Evolutionary conservation across 2,329 filamentous ascomycete species (phyloP), one percentile per base, ranked within the genome.

Genomic region (Botrytis galanthina): DNA sequence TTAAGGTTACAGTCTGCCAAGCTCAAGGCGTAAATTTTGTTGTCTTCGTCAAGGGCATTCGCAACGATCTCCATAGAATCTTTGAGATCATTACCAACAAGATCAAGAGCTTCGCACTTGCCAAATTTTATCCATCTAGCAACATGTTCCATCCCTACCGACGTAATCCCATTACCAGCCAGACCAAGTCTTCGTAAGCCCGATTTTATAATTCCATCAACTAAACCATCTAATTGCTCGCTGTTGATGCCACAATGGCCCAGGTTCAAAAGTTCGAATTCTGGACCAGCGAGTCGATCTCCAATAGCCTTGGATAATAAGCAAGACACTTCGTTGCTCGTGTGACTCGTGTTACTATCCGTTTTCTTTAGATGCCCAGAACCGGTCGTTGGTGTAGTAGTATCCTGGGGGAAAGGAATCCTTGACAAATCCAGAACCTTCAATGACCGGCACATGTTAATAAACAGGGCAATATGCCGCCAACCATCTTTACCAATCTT

Each of bases 391-490:
- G 72, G 39, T 32, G 74, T 59, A 48, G 74, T 57, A 59, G 48
- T 14, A 60, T 80, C 68, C 62, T 84, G 83, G 3, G 93, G 94
- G 76, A 98, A 95, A 4, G 89, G 88, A 74, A 97, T 91, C 79
- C 93, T 92, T 0, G 95, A 97, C 42, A 98, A 82, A 81, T 99
- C 96, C 37, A 98, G 88, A 9, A 89, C 92, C 81, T 94, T 95
- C 73, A 99, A 85, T 1, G 94, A 94, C 75, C 90, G 91, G 78
- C 93, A 97, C 85, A 98, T 91, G 82, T 97, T 93, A 70, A 97
- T 86, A 81, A 98, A 99, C 10, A 97, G 85, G 59, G 92, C 92
- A 73, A 98, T 90, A 80, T 98, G 90, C 79, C 92, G 94, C 96
- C 96, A 99, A 26, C 95, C 96, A 76, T 97, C 92, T 0, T 87